Evolutionary conservation across 2,329 filamentous ascomycete genomes (phyloP).

Genomic region (Knufia fluminis): DNA sequence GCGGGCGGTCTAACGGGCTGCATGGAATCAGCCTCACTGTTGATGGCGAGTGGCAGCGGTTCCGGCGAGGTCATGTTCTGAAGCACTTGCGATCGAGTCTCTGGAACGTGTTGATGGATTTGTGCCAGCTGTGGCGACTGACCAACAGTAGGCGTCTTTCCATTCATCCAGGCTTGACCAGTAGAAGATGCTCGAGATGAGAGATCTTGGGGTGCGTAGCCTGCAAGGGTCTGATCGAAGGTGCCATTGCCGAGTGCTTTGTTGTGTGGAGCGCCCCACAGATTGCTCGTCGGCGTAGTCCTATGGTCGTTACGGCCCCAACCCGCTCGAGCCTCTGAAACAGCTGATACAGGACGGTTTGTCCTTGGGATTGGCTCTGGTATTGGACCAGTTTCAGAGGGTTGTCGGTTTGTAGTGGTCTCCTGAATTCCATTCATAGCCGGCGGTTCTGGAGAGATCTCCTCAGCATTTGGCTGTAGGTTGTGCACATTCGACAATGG

Average conservation of each 20-base stretch:
- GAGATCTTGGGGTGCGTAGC: conserved; percentile 39
- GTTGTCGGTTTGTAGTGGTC: neutral
- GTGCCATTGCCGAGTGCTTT: conserved; percentile 55
- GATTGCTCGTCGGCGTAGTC: conserved; percentile 36
- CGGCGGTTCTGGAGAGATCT: conserved; percentile 15
- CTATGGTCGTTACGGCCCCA: conserved; percentile 28
- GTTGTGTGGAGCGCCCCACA: conserved; percentile 52
- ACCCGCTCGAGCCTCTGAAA: conserved; percentile 17
- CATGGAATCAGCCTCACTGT: conserved; percentile 29
- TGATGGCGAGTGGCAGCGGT: conserved; percentile 27
- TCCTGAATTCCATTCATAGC: conserved; percentile 25
- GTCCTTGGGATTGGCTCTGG: conserved; percentile 9
- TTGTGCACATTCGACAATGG: conserved; percentile 12
- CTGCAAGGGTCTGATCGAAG: conserved; percentile 46
- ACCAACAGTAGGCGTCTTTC: conserved; percentile 19
- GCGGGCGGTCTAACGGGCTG: conserved; percentile 35
- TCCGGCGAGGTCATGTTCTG: conserved; percentile 30
- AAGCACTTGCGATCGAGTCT: conserved; percentile 24
- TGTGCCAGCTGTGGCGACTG: conserved; percentile 22
- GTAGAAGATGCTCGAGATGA: conserved; percentile 32
- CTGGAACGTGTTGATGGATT: conserved; percentile 25
- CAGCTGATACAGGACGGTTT: conserved; percentile 9
- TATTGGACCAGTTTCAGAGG: neutral
- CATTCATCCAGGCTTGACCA: conserved; percentile 28
- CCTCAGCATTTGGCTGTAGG: conserved; percentile 3